phyloP scores from a whole-genome alignment of 208 protist species.

The Trypanosoma avium region DNA sequence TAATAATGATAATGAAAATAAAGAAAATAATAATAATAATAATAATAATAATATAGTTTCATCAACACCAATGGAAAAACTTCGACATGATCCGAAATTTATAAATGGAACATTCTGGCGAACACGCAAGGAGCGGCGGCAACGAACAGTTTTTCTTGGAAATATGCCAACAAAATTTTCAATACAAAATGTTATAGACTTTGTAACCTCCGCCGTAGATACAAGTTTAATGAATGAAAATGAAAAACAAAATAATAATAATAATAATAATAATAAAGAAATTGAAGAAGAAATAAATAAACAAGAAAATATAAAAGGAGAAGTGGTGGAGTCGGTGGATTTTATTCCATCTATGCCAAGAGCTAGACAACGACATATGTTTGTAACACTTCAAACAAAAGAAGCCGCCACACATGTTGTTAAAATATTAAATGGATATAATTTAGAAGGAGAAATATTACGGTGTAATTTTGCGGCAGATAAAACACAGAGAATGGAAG shows the following conservation, averaged over 20 bases:
- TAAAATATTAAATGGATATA: constrained; percentile 52
- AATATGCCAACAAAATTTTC: constrained; percentile 65
- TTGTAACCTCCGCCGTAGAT: constrained; percentile 50
- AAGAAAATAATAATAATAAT: background rate
- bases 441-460: constrained; percentile 45
- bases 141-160: constrained; percentile 83
- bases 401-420: constrained; percentile 47
- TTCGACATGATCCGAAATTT: constrained; percentile 85
- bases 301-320: constrained; percentile 9
- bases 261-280: constrained; percentile 16
- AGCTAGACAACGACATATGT: constrained; percentile 72
- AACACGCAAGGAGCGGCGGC: constrained; percentile 70
- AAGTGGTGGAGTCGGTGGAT: constrained; percentile 59
- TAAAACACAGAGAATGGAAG: constrained; percentile 72
- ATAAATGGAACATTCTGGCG: constrained; percentile 86
- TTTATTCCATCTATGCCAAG: constrained; percentile 57
- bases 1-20: background rate
- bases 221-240: background rate
- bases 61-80: background rate
- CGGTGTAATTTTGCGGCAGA: constrained; percentile 88
- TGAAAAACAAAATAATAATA: constrained; percentile 23
- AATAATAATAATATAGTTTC: background rate
- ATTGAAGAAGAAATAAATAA: constrained; percentile 35
- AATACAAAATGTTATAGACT: constrained; percentile 50
- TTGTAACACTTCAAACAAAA: constrained; percentile 66